Base-by-base conservation (phyloP, 192 early-diverging fungal species). In the Entomortierella chlamydospora region DNA sequence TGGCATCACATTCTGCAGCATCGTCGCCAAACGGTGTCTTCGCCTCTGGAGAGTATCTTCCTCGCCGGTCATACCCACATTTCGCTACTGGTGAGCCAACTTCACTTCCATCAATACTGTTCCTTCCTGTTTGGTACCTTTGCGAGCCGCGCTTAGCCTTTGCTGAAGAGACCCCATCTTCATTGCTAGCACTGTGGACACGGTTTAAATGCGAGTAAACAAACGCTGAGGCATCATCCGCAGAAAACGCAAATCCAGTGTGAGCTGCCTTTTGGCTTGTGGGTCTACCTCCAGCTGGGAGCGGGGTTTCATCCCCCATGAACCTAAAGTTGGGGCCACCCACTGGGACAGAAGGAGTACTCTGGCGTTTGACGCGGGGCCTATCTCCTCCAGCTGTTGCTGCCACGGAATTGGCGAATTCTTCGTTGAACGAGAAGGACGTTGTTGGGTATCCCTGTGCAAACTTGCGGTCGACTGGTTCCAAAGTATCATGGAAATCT, bases 391-490 rank as follows among this genome's bases (percentile, higher is more conserved):
- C 45, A 33, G 52, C 73, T 2, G 58, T 58, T 22, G 61, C 67
- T 25, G 22, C 63, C 23, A 60, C 23, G 4, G 68, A 45, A 66
- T 31, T 29, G 17, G 61, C 29, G 30, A 70, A 70, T 25, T 79
- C 68, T 50, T 79, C 61, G 57, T 79, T 79, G 68, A 79, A 79
- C 8, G 76, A 79, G n/a, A 79, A 79, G 5, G 76, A 79, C 0
- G 68, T 79, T 1, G 76, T 79, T 26, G 76, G 76, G 34, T 79
- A 79, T 10, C 76, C 76, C 33, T 79, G 76, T n/a, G 67, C 68
- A 61, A 79, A 79, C 55, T 69, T 78, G 53, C 61, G 64, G 1
- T 53, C 29, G 18, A 51, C 1, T 8, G 60, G 52, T 58, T 74
- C 72, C 30, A 74, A 7, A 37, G 34, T 4, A 59, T 50, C 58